Conservation (phyloP, 2,329 filamentous ascomycete species). For the Sporothrix globosa region DNA sequence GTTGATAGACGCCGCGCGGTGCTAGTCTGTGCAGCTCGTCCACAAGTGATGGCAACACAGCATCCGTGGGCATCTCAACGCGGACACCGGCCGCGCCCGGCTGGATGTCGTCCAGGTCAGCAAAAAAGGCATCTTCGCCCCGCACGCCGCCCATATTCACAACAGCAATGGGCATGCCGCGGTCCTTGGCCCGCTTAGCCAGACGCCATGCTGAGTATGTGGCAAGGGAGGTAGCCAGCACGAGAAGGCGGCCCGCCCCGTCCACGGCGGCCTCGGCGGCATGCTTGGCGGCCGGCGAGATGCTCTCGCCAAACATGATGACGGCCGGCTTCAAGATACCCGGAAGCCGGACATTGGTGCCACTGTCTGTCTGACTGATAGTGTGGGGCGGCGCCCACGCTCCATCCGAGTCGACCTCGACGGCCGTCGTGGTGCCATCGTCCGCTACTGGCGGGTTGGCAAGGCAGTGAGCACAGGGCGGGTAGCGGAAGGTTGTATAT, state of each 20-base stretch:
- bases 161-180: slow-evolving; percentile 82
- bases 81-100: slow-evolving; percentile 57
- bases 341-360: slow-evolving; percentile 50
- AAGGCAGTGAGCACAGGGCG: slow-evolving; percentile 81
- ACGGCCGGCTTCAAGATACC: slow-evolving; percentile 92
- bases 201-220: slow-evolving; percentile 95
- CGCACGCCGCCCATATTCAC: slow-evolving; percentile 85
- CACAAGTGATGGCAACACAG: slow-evolving; percentile 60
- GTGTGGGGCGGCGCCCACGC: slow-evolving; percentile 67
- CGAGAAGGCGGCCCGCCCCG: slow-evolving; percentile 70
- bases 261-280: slow-evolving; percentile 82
- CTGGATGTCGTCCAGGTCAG: slow-evolving; percentile 56
- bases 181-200: slow-evolving; percentile 78
- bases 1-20: slow-evolving; percentile 20
- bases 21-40: slow-evolving; percentile 50
- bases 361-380: background rate
- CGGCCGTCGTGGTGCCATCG: slow-evolving; percentile 58
- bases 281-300: slow-evolving; percentile 67
- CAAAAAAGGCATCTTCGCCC: slow-evolving; percentile 75
- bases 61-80: slow-evolving; percentile 61
- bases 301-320: slow-evolving; percentile 95
- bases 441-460: slow-evolving; percentile 59
- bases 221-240: slow-evolving; percentile 87
- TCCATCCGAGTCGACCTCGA: slow-evolving; percentile 77
- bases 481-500: slow-evolving; percentile 89